Evolutionary conservation across 148 eudicot species (phyloP).

Genomic region (Chenopodium album): DNA sequence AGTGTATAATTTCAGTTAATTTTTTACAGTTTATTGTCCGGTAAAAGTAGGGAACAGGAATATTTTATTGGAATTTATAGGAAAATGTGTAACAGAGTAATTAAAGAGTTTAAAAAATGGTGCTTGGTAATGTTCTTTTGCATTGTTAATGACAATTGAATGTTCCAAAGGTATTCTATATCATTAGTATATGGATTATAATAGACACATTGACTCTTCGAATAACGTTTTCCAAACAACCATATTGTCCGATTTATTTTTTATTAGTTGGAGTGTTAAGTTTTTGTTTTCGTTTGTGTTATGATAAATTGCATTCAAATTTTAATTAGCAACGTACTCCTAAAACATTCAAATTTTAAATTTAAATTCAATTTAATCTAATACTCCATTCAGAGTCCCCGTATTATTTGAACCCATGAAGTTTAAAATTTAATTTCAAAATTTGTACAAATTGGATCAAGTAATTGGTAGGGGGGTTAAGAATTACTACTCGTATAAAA

Average conservation of each 20-base stretch:
- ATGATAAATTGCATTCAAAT: too few species aligned
- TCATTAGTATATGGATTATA: not conserved
- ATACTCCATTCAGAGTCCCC: too few species aligned
- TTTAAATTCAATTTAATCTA: too few species aligned
- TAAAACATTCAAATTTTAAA: not conserved
- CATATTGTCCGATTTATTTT: not conserved
- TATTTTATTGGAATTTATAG: not conserved
- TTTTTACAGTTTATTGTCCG: not conserved
- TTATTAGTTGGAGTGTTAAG: too few species aligned
- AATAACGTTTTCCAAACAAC: not conserved
- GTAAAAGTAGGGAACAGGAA: not conserved
- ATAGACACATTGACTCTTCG: not conserved
- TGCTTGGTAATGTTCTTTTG: not conserved
- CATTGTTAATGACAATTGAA: slow-evolving; percentile 26
- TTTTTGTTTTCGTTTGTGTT: too few species aligned
- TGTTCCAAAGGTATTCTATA: slow-evolving; percentile 24
- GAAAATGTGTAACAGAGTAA: not conserved
- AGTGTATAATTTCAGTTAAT: not conserved
- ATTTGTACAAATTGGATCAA: too few species aligned
- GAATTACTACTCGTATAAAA: too few species aligned
- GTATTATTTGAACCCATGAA: too few species aligned
- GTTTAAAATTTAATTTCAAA: too few species aligned
- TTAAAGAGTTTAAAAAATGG: not conserved
- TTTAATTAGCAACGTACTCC: too few species aligned
- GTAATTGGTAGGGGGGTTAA: too few species aligned